Evolutionary conservation across 1,139 yeast species (phyloP), one percentile per base, ranked within the genome.

Genomic region (Lodderomyces elongisporus): DNA sequence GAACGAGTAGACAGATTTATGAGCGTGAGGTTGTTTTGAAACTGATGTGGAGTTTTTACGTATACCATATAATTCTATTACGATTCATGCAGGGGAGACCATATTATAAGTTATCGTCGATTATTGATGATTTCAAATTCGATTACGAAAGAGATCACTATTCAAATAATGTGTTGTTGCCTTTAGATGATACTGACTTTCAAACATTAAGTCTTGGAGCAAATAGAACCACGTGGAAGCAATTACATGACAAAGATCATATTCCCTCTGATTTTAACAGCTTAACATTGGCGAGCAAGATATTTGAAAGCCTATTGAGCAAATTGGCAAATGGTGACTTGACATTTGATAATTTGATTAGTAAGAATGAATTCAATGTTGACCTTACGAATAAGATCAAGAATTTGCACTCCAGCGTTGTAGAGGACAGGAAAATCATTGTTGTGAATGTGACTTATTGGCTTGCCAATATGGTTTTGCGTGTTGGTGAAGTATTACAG

Each of bases 11-110:
- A 32, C 72, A 65, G 41, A 40, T 47, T 16, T 56, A 51, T 33
- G 66, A 58, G 40, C 52, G 60, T 17, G 75, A 71, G 38, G 43
- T 58, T 28, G 39, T 55, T 17, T 40, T 68, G 9, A 54, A 74
- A 35, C 42, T 62, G 4, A 45, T 70, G 8, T 72, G 77, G 77
- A 58, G 56, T 15, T 58, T 60, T 25, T 69, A 64, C 60, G 52
- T 59, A 28, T 43, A 56, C 35, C 45, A 59, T 33, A 49, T 58
- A 15, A 54, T 60, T 3, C 49, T 56, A 22, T 44, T 62, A 17
- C 53, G 74, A 35, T 46, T 62, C 22, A 55, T 54, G 37, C 51
- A 54, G 41, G 75, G 75, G 0, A 52, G 48, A 32, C 77, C 76
- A 1, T 70, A 58, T 40, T 38, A 45, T 10, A 45, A 43, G 28